Base-by-base conservation (phyloP, 2,329 filamentous ascomycete species). In the Pseudogymnoascus sp. region DNA sequence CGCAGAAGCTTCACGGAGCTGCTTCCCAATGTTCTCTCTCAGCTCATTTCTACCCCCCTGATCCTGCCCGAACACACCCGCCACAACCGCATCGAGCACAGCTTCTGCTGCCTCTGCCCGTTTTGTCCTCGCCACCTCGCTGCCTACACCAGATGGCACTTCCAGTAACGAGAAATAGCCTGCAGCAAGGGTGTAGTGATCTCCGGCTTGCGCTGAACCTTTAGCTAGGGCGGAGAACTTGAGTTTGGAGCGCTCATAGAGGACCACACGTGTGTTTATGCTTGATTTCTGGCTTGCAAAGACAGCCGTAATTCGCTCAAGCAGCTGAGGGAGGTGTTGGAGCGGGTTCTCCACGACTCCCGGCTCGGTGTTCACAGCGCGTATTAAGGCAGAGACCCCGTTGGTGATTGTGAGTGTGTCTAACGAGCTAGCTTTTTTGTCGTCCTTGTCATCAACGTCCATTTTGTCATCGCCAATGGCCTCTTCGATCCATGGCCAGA, bases 401-500 rank as follows among this genome's bases (percentile, higher is more conserved):
- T 69, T 68, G 58, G 67, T 69, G 12, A 72, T 66, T 8, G 70
- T 69, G 12, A 63, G 60, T n/a, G 66, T 63, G 22, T 72, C 70
- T 3, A 67, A 61, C 2, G 68, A 67, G 47, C 66, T 33, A 11
- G 22, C 65, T 6, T 60, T 64, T 8, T 63, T 61, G 18, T 58
- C 64, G 18, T 70, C 68, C 5, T 38, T 62, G 33, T 71, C 69
- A 43, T 71, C 70, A 8, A 65, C 63, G 57, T 91, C 88, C 87
- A 91, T 91, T 61, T 79, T 79, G 64, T 87, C 84, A 50, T 83
- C 83, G 33, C 81, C 79, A 6, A 72, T 74, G 4, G 82, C 67
- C 28, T 85, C 81, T 43, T 86, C 83, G 35, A 95, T 73, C 50
- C 86, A 76, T 0, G 84, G 81, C 28, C 75, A 77, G 11, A 89